phyloP scores from a whole-genome alignment of 2,329 filamentous ascomycete genomes.

The Diaporthe ilicicola region DNA sequence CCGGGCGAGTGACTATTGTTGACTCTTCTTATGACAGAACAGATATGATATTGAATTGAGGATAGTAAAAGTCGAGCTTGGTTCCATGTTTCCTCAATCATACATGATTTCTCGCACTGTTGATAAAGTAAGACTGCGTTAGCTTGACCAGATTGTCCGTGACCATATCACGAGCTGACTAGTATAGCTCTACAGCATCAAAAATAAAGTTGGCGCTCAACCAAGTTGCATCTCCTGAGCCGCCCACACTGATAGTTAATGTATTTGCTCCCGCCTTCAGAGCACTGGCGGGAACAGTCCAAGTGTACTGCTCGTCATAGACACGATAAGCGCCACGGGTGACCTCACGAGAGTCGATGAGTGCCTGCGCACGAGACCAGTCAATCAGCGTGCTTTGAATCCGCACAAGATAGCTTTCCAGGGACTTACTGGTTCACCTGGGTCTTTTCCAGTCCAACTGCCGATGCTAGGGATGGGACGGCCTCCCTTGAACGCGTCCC shows the following conservation, averaged over 20 bases:
- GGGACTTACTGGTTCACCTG: conserved; percentile 18
- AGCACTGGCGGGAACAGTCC: conserved; percentile 57
- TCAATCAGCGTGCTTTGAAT: background rate
- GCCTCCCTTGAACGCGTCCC: conserved; percentile 64
- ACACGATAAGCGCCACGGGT: conserved; percentile 67
- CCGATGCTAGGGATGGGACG: conserved; percentile 56
- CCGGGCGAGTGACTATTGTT: too few relatives aligned
- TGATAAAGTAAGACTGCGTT: background rate
- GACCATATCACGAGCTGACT: background rate
- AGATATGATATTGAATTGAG: too few relatives aligned
- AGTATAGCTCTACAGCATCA: conserved; percentile 42
- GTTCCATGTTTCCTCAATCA: background rate
- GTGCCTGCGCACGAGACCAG: conserved; percentile 47
- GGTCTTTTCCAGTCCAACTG: conserved; percentile 42
- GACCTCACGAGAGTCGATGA: conserved; percentile 63
- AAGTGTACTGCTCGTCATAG: conserved; percentile 64
- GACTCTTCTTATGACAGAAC: too few relatives aligned
- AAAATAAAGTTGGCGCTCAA: conserved; percentile 37
- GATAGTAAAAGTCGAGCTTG: background rate
- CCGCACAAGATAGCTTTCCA: background rate
- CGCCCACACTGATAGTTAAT: conserved; percentile 52
- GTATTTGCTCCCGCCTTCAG: conserved; percentile 61
- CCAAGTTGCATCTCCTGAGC: conserved; percentile 9
- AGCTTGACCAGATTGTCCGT: background rate
- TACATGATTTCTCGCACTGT: background rate